Evolutionary conservation across 345 rosid species (phyloP), one percentile per base, ranked within the genome.

Genomic region (Diplotaxis tenuifolia): DNA sequence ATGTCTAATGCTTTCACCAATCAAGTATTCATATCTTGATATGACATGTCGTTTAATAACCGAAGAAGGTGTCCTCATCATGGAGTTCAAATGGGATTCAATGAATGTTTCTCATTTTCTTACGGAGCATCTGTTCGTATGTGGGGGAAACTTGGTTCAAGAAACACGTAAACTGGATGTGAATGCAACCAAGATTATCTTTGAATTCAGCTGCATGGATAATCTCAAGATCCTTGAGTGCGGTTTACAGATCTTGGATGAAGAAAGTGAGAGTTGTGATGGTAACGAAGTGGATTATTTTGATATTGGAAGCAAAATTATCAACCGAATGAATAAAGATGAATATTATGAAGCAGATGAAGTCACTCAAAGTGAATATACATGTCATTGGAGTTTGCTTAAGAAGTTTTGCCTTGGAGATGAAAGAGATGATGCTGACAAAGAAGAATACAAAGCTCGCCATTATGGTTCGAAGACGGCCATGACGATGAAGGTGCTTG

Each of bases 191-290:
- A 60, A 32, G 29, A 23, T 71, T 71, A 0, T 1, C 0, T 72
- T 62, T 72, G 27, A 62, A 9, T 72, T 72, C 38, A 22, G 14
- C 6, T 32, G 38, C 38, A 0, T 0, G 4, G 12, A 59, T 18
- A 16, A 18, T 28, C 15, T 53, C 45, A 57, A 40, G 66, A 59
- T 70, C 45, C 22, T 60, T n/a, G 73, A 57, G 56, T 69, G 73
- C 12, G 74, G 73, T 40, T 56, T 42, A 57, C 3, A 42, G 1
- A 27, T 70, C 1, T 57, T 67, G 62, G 9, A 32, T 7, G 71
- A 68, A 53, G 72, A 54, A 55, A 9, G 23, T 5, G 53, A 68
- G 32, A 53, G 28, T 10, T 21, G 58, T 53, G n/a, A 53, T 53
- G 18, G 22, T 36, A 38, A 16, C 38, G 1, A 38, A 68, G 38